Evolutionary conservation across 495 filamentous ascomycete genomes (phyloP), one percentile per base, ranked within the genome.

Genomic region (Lichenothelia convexa): DNA sequence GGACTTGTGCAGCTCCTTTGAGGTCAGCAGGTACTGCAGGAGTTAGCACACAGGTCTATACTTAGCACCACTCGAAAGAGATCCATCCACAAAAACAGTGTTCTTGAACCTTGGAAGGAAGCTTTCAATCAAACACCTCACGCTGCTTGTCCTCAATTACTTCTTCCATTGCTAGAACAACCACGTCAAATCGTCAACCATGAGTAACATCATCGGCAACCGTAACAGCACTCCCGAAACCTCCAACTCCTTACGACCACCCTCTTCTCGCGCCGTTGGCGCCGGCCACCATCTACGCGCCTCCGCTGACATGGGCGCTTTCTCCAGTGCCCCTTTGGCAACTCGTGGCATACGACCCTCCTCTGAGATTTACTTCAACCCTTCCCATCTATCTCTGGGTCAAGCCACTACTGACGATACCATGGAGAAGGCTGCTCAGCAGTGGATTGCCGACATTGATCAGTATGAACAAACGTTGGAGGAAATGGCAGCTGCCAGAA

Each of bases 371-470:
- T 93, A 89, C 50, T 89, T 82, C 55, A 82, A 77, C 45, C 81
- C 83, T 55, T 51, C 64, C 18, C 68, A 72, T 45, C 67, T 67
- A 34, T 57, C 58, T 23, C 67, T 78, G 40, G 64, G 65, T 33
- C 74, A 76, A 41, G 70, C 67, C 40, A 72, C 74, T 42, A 60
- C 72, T 12, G 84, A 93, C 30, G 89, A 95, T 58, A 73, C 79
- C 16, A 67, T 83, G 55, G 91, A 95, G 48, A 86, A 84, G 60
- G 80, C 85, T 22, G 84, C 89, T 33, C 84, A 93, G 60, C 85
- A 97, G 54, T 97, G 91, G 89, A 84, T 97, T 35, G 82, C 87
- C 24, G 89, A 97, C 48, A 94, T 97, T 47, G 89, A 97, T 50
- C 87, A 93, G 54, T 93, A 93, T 46, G 89, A 97, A 67, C 91